Evolutionary conservation across 139 green algal genomes (phyloP), one percentile per base, ranked within the genome.

Genomic region (Parachlorella kessleri): DNA sequence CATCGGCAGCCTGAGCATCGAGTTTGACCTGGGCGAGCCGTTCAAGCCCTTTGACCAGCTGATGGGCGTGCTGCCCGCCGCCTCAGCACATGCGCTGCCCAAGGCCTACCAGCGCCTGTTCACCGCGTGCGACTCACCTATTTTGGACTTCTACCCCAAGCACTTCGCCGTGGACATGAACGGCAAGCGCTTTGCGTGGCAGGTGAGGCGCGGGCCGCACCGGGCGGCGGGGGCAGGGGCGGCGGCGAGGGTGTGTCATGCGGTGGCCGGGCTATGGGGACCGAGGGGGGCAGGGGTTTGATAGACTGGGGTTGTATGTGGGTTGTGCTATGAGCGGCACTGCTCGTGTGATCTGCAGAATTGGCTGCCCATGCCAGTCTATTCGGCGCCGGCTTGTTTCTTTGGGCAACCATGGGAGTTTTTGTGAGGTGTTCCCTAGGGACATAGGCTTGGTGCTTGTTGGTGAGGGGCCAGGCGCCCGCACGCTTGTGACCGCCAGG

Each of bases 41-140:
- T 99, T 99, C 88, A 94, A 92, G 81, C 96, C 96, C 26, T 98
- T 98, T 86, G 94, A 98, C 83, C 96, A 99, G 92, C 95, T 99
- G 67, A 98, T 99, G 95, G 95, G 92, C 2, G 96, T 99, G 77
- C 83, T 99, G 70, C 96, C 96, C 7, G 91, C 96, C 28, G 95
- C 92, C 32, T 97, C 90, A 9, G 82, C 89, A 9, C 92, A 97
- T 84, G 88, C 86, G 5, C 89, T 99, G 76, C 96, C 96, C 18
- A 28, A 81, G 63, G 69, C 85, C 37, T 89, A 86, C 77, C 84
- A 84, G 79, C 85, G 72, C 53, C 89, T 99, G 70, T 99, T 99
- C 88, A 88, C 81, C 26, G 81, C 92, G 67, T 30, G 66, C 4
- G 82, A 92, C 36, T 98, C 93, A 6, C 94, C 96, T 74, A 98